phyloP scores from a whole-genome alignment of 2,329 filamentous ascomycete genomes.

The Kalaharituber pfeilii region DNA sequence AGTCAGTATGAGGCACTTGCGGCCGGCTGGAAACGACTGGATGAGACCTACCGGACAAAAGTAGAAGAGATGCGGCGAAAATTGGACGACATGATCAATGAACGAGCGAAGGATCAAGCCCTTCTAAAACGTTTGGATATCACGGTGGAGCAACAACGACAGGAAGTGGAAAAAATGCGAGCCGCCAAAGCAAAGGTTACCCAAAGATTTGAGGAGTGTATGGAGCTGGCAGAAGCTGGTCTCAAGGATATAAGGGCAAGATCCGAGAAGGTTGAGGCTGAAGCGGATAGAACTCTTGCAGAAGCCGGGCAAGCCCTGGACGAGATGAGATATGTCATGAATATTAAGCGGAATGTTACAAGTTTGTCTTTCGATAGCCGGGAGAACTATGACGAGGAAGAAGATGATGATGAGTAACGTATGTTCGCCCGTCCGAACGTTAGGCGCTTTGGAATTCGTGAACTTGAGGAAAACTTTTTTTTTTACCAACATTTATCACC shows the following conservation, averaged over 20 bases:
- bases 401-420: slow-evolving; percentile 2
- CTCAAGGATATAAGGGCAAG: slow-evolving; percentile 17
- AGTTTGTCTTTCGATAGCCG: background rate
- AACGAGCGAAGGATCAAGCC: slow-evolving; percentile 19
- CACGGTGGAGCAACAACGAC: slow-evolving; percentile 22
- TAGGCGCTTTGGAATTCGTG: slow-evolving; percentile 2
- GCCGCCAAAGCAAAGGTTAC: slow-evolving; percentile 21
- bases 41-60: slow-evolving; percentile 20
- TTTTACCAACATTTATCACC: slow-evolving; percentile 2
- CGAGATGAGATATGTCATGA: slow-evolving; percentile 15
- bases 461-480: slow-evolving; percentile 7
- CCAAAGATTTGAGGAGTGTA: slow-evolving; percentile 19
- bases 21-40: slow-evolving; percentile 21
- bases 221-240: slow-evolving; percentile 19
- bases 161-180: slow-evolving; percentile 23
- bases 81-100: slow-evolving; percentile 18
- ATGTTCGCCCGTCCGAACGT: slow-evolving; percentile 1
- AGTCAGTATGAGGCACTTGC: slow-evolving; percentile 22
- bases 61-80: slow-evolving; percentile 20
- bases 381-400: background rate
- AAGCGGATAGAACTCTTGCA: slow-evolving; percentile 10
- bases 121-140: slow-evolving; percentile 21
- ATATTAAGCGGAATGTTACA: slow-evolving; percentile 15
- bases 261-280: slow-evolving; percentile 10
- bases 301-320: slow-evolving; percentile 14